Percentiles rank a stretch among this genome's conserved stretches.
These are phyloP conservation scores for Pseudomicrostroma phylloplanum DNA, from an alignment of 1,284 basidiomycete genomes.

Conservation along the genomic window DNA sequence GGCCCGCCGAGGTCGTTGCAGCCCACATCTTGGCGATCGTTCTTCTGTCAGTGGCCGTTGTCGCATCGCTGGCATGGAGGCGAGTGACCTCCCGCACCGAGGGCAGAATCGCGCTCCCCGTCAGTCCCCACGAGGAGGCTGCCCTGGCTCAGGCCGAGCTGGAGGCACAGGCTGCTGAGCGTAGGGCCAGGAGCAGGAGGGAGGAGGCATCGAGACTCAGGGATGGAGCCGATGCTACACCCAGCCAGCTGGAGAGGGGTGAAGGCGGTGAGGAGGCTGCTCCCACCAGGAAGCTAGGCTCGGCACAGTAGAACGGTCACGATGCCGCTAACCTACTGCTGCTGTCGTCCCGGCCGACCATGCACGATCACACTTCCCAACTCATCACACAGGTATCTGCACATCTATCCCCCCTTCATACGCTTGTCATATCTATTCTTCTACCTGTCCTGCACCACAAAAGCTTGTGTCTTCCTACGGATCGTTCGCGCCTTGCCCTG, in stretches of 20 bases:
- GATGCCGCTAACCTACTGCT: too few species aligned
- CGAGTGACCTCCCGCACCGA: background rate
- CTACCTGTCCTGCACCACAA: too few species aligned
- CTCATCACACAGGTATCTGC: too few species aligned
- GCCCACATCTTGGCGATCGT: background rate
- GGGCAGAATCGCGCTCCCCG: background rate
- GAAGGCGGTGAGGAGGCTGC: conserved; percentile 1
- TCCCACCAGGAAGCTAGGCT: conserved; percentile 1
- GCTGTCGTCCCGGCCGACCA: too few species aligned
- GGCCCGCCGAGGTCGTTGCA: conserved; percentile 3
- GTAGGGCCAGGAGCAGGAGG: background rate
- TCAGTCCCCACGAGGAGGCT: conserved; percentile 4
- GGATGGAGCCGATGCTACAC: background rate
- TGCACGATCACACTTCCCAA: too few species aligned
- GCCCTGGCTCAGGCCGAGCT: conserved; percentile 2
- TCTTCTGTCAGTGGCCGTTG: background rate
- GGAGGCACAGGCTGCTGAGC: conserved; percentile 3
- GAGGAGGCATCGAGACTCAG: background rate
- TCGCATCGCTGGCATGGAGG: background rate
- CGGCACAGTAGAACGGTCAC: background rate
- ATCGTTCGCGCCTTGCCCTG: too few species aligned
- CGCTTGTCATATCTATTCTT: too few species aligned
- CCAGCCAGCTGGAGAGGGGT: conserved; percentile 3
- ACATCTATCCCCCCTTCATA: too few species aligned
- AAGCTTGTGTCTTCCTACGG: too few species aligned